phyloP scores from a whole-genome alignment of 1,284 basidiomycete species.

The Puccinia horiana region DNA sequence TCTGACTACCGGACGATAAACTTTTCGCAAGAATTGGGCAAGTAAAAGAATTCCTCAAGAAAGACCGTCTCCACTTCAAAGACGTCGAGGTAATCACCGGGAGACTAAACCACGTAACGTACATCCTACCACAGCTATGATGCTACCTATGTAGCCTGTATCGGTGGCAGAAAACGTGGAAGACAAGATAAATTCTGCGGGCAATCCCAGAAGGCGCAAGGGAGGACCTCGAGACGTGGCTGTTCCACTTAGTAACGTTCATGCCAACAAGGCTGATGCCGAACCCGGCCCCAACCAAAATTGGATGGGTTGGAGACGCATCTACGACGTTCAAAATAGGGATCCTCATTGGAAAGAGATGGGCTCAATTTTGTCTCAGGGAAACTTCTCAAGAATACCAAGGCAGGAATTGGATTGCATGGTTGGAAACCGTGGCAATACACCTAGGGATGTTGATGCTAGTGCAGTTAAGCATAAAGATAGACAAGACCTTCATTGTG shows the following conservation, averaged over 20 bases:
- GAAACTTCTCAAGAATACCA: too few relatives aligned
- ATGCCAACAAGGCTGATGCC: too few relatives aligned
- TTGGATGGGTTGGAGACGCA: too few relatives aligned
- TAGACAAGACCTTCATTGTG: background rate
- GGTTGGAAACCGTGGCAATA: background rate
- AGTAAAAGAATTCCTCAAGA: too few relatives aligned
- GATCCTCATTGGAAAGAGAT: too few relatives aligned
- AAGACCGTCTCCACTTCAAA: too few relatives aligned
- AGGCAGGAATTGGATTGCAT: background rate
- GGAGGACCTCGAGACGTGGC: too few relatives aligned
- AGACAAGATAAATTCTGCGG: background rate
- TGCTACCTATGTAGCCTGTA: background rate
- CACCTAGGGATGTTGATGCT: background rate
- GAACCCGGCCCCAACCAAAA: too few relatives aligned
- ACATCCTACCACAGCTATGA: background rate
- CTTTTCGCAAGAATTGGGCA: too few relatives aligned
- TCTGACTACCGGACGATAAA: background rate
- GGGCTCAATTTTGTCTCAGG: background rate
- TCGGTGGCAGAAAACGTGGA: background rate
- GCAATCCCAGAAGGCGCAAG: background rate
- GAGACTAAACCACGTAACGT: background rate
- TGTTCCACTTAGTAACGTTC: too few relatives aligned
- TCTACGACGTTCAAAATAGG: too few relatives aligned
- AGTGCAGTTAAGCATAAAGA: background rate
- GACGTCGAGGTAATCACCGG: background rate